phyloP scores from a whole-genome alignment of 495 filamentous ascomycete species.

The Penicillium coffeae region DNA sequence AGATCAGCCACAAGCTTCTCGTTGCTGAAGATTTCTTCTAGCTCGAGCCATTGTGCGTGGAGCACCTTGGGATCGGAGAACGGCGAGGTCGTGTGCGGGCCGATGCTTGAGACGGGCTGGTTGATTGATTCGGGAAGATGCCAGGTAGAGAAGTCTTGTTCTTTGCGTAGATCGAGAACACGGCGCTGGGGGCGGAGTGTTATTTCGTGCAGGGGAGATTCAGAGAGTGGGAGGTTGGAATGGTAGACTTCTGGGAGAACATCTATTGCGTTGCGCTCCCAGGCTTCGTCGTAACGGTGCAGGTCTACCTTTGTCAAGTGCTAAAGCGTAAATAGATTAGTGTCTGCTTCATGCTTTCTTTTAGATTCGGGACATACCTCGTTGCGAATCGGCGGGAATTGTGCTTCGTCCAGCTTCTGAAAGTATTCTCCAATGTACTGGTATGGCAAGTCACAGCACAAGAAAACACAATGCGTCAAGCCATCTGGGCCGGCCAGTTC shows the following conservation, averaged over 20 bases:
- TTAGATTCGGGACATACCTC: conserved; percentile 37
- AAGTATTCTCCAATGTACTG: conserved; percentile 62
- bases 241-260: conserved; percentile 37
- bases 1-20: conserved; percentile 22
- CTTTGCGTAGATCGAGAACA: conserved; percentile 42
- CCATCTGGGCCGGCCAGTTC: conserved; percentile 44
- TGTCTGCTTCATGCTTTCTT: not conserved
- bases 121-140: conserved; percentile 45
- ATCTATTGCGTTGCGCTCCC: conserved; percentile 42
- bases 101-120: conserved; percentile 32
- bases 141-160: conserved; percentile 37
- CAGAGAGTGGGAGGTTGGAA: conserved; percentile 19
- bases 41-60: conserved; percentile 41
- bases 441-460: conserved; percentile 60
- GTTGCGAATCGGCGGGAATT: conserved; percentile 56
- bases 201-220: conserved; percentile 21
- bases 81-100: conserved; percentile 35
- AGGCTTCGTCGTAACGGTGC: conserved; percentile 51
- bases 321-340: conserved; percentile 24
- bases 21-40: conserved; percentile 37
- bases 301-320: conserved; percentile 47
- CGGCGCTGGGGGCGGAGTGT: conserved; percentile 22
- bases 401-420: conserved; percentile 43
- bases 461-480: conserved; percentile 54
- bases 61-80: conserved; percentile 44